These are phyloP conservation scores for Penicillium alfredii DNA, from an alignment of 495 filamentous ascomycete species.

Conservation along the genomic window DNA sequence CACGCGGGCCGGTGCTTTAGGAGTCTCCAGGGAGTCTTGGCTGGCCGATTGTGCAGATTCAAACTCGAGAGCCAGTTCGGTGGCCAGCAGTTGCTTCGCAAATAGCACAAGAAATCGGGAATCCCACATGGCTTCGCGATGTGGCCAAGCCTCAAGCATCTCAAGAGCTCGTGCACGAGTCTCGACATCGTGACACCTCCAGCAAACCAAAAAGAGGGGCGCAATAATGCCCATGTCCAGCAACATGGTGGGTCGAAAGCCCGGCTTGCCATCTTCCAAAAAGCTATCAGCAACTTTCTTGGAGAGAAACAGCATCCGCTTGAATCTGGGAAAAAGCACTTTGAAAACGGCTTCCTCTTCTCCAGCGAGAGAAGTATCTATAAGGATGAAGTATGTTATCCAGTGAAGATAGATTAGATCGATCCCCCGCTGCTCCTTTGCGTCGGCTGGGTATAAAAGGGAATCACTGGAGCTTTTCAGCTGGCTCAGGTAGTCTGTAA, in stretches of 20 bases:
- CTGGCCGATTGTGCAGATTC: too few relatives aligned
- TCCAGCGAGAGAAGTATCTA: conserved; percentile 7
- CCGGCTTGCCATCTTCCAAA: background rate
- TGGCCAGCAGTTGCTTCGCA: conserved; percentile 6
- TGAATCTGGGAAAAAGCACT: conserved; percentile 3
- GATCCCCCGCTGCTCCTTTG: conserved; percentile 8
- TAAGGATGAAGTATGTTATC: background rate
- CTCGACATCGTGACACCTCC: conserved; percentile 40
- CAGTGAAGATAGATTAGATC: conserved; percentile 11
- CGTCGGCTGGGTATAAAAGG: background rate
- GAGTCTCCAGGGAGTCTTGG: background rate
- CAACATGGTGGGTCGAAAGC: conserved; percentile 4
- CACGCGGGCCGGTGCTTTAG: too few relatives aligned
- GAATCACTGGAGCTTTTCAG: background rate
- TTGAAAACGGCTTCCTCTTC: background rate
- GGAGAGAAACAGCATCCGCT: conserved; percentile 1
- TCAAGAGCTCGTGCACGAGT: conserved; percentile 35
- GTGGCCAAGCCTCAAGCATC: conserved; percentile 26
- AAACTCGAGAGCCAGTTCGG: conserved; percentile 5
- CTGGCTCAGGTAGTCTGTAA: background rate
- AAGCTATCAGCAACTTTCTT: conserved; percentile 6
- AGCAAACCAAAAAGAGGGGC: conserved; percentile 38
- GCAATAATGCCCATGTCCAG: conserved; percentile 27
- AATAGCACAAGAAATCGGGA: conserved; percentile 12
- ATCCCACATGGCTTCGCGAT: conserved; percentile 48